phyloP scores from a whole-genome alignment of 2,329 filamentous ascomycete genomes.

The Xylaria polymorpha region DNA sequence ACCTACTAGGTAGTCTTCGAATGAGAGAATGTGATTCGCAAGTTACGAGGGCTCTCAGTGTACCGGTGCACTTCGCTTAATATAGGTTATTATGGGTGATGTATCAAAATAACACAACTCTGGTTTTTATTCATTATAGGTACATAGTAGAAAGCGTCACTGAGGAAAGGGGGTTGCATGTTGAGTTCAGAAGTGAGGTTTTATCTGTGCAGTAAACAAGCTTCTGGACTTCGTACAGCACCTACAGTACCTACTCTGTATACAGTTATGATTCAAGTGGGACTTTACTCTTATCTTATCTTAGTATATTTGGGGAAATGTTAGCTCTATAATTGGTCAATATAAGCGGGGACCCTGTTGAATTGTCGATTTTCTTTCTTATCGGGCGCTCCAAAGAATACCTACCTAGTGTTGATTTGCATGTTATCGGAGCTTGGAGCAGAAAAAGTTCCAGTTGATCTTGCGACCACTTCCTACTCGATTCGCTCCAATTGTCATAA shows the following conservation, averaged over 20 bases:
- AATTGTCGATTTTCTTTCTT: slow-evolving; percentile 29
- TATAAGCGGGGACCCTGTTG: slow-evolving; percentile 18
- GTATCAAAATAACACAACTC: background rate
- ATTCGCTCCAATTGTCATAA: slow-evolving; percentile 26
- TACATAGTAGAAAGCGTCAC: too few species aligned
- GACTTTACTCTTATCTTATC: background rate
- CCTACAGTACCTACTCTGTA: too few species aligned
- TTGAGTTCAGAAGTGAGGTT: background rate
- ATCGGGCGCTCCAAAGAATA: slow-evolving; percentile 34
- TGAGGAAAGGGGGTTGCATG: too few species aligned
- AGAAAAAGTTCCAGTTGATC: slow-evolving; percentile 32
- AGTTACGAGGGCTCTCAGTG: background rate
- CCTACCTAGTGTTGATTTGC: slow-evolving; percentile 8
- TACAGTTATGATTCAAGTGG: background rate
- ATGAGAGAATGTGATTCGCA: background rate
- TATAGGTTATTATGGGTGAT: background rate
- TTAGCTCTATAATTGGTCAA: slow-evolving; percentile 22
- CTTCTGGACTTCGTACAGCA: too few species aligned
- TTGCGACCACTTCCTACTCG: slow-evolving; percentile 1
- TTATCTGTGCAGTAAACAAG: too few species aligned
- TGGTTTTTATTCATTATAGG: background rate
- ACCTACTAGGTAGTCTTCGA: background rate
- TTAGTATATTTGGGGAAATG: slow-evolving; percentile 4
- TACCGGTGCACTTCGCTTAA: background rate
- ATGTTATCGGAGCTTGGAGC: slow-evolving; percentile 30